Evolutionary conservation across 352 stramenopile genomes (phyloP).

Genomic region (Globisporangium recalcitrans): DNA sequence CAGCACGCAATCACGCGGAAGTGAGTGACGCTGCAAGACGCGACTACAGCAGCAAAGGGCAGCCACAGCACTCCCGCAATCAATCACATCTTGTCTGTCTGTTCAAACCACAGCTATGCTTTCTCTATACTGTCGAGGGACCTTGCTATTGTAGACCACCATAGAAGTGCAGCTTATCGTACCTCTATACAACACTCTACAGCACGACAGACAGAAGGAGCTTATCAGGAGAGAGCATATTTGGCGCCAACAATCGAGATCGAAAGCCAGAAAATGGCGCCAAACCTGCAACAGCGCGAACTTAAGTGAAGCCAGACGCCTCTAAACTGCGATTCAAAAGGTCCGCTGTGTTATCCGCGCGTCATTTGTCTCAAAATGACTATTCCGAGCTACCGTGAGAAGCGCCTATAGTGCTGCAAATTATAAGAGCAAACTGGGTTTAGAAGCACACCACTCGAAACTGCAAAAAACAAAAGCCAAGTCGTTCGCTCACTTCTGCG

Average conservation of each 20-base stretch:
- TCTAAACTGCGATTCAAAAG: background rate
- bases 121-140: too few species aligned
- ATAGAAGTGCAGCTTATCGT: too few species aligned
- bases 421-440: background rate
- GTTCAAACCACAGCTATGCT: background rate
- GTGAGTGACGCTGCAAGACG: background rate
- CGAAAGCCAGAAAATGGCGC: background rate
- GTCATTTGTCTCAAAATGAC: background rate
- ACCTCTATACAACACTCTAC: background rate
- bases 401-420: background rate
- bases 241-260: background rate
- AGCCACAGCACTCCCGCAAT: background rate
- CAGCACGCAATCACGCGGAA: background rate
- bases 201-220: background rate
- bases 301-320: background rate
- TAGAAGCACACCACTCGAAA: background rate
- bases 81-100: background rate
- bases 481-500: too few species aligned
- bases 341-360: background rate
- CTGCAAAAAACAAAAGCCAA: too few species aligned
- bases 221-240: background rate
- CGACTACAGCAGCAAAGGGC: background rate
- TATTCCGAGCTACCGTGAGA: too few species aligned
- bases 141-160: too few species aligned
- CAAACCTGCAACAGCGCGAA: background rate